Evolutionary conservation across 495 filamentous ascomycete species (phyloP).

Genomic region (Staphylotrichum longicolle): DNA sequence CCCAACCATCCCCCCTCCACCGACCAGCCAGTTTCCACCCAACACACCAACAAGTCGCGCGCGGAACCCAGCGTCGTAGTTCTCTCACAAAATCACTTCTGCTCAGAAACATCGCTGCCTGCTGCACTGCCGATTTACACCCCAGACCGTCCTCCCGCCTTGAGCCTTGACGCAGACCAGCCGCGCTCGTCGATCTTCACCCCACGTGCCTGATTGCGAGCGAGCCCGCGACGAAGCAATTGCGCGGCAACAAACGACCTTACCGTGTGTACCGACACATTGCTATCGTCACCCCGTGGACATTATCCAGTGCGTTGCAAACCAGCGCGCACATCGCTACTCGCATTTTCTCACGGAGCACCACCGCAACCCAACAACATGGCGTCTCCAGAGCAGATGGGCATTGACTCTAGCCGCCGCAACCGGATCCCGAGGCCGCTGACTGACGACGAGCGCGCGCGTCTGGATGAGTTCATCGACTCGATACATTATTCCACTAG

Average conservation of each 20-base stretch:
- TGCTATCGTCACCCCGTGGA: background rate
- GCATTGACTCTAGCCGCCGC: conserved; percentile 77
- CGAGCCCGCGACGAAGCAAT: background rate
- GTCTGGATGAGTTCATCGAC: conserved; percentile 87
- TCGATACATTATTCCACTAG: conserved; percentile 92
- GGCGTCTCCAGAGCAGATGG: conserved; percentile 40
- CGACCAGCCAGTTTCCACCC: conserved; percentile 9
- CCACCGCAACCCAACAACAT: conserved; percentile 17
- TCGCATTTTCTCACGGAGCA: background rate
- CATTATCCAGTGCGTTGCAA: background rate
- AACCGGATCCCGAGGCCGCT: conserved; percentile 81
- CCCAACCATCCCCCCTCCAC: conserved; percentile 16
- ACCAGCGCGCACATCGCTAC: background rate
- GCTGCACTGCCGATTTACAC: background rate
- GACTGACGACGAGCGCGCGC: conserved; percentile 73
- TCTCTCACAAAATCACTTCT: background rate
- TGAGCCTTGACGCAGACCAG: background rate
- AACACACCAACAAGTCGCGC: conserved; percentile 11
- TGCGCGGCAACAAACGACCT: background rate
- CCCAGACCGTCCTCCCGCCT: background rate
- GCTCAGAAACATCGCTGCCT: background rate
- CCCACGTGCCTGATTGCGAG: conserved; percentile 14
- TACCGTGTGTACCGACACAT: background rate
- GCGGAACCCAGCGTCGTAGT: conserved; percentile 3
- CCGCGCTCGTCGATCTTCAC: conserved; percentile 5